Evolutionary conservation across 768 basidiomycete genomes (phyloP).

Genomic region (Tephrocybe sp.): DNA sequence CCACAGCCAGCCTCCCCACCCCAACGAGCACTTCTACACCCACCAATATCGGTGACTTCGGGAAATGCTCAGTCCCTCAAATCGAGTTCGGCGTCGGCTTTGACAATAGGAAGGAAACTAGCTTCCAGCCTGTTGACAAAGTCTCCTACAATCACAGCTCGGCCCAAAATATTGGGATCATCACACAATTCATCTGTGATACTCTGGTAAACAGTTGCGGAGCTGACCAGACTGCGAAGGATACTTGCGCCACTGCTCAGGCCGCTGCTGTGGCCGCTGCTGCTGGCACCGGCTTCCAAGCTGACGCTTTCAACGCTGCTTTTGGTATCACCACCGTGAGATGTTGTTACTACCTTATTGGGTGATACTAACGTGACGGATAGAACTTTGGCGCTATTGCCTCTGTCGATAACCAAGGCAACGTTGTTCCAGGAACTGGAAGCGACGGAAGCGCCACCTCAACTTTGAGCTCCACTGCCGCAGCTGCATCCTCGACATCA

Average conservation of each 20-base stretch:
- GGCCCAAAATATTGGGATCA: slow-evolving; percentile 55
- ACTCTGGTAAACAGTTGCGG: slow-evolving; percentile 50
- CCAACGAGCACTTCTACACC: slow-evolving; percentile 16
- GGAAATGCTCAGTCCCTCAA: slow-evolving; percentile 54
- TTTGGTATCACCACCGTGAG: slow-evolving; percentile 42
- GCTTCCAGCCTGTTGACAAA: slow-evolving; percentile 54
- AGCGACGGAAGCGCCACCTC: slow-evolving; percentile 15
- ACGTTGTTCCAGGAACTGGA: slow-evolving; percentile 28
- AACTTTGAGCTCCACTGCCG: slow-evolving; percentile 13
- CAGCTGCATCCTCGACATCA: slow-evolving; percentile 17
- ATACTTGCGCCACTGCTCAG: slow-evolving; percentile 43
- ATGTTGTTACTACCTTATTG: not conserved
- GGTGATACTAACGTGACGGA: no score
- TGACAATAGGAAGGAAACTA: slow-evolving; percentile 57
- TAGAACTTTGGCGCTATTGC: slow-evolving; percentile 39
- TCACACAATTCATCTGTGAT: slow-evolving; percentile 58
- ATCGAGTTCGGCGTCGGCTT: slow-evolving; percentile 61
- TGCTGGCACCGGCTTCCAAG: slow-evolving; percentile 49
- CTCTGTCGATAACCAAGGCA: slow-evolving; percentile 40
- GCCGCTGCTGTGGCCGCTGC: slow-evolving; percentile 40
- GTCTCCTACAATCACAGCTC: slow-evolving; percentile 53
- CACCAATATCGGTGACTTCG: slow-evolving; percentile 42
- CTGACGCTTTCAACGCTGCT: slow-evolving; percentile 50
- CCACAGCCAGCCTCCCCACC: slow-evolving; percentile 19
- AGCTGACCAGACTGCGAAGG: slow-evolving; percentile 53